These are phyloP conservation scores for Amaranthus palmeri DNA, from an alignment of 148 eudicot genomes.

Conservation along the genomic window DNA sequence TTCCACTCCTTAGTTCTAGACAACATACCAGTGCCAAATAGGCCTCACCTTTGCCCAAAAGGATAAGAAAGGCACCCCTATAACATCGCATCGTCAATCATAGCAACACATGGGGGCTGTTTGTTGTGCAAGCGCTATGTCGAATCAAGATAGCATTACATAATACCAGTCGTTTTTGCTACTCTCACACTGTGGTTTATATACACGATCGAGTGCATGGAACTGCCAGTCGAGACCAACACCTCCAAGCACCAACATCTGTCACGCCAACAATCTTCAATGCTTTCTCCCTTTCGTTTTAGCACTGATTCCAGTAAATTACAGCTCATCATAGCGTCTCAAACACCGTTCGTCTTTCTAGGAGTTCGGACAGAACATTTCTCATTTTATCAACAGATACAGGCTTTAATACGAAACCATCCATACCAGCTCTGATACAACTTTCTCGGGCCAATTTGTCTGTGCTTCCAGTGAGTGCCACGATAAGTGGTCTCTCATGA, in stretches of 20 bases:
- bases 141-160: not conserved
- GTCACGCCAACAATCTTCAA: not conserved
- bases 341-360: conserved; percentile 48
- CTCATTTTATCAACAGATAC: conserved; percentile 87
- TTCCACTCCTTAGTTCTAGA: no score
- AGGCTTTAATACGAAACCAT: conserved; percentile 72
- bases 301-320: not conserved
- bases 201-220: conserved; percentile 9
- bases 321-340: conserved; percentile 13
- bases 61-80: no score
- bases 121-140: not conserved
- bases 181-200: conserved; percentile 10
- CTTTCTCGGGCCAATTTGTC: conserved; percentile 56
- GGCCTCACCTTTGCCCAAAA: not conserved
- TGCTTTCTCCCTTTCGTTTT: not conserved
- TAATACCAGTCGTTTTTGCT: not conserved
- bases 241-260: not conserved
- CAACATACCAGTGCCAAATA: no score
- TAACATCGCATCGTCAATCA: not conserved
- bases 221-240: not conserved
- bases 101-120: not conserved
- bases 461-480: conserved; percentile 55
- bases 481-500: conserved; percentile 52
- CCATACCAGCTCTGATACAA: conserved; percentile 70
- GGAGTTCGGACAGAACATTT: conserved; percentile 54